phyloP scores from a whole-genome alignment of 2,329 filamentous ascomycete species.

The Saccharata proteae region DNA sequence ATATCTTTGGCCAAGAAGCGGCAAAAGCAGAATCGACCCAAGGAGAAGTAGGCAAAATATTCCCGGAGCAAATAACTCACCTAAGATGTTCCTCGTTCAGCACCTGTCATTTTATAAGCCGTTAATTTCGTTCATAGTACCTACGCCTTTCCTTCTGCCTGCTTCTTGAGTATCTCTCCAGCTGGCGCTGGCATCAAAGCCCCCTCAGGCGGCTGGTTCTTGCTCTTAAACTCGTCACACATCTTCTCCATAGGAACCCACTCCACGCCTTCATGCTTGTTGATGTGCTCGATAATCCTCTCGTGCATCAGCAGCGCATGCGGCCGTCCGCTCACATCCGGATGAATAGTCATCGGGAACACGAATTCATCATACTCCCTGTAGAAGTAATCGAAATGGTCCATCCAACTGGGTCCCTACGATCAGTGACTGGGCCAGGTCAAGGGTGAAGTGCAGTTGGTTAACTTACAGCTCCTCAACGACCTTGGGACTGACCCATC shows the following conservation, averaged over 20 bases:
- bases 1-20: no score
- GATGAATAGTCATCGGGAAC: constrained; percentile 67
- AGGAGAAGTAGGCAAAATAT: no score
- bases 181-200: constrained; percentile 48
- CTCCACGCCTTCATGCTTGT: constrained; percentile 49
- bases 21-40: no score
- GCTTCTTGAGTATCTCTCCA: constrained; percentile 41
- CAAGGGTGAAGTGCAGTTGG: constrained; percentile 53
- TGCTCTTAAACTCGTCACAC: constrained; percentile 59
- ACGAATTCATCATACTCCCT: constrained; percentile 65
- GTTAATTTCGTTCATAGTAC: no score
- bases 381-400: constrained; percentile 64
- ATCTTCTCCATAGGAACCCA: constrained; percentile 62
- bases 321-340: constrained; percentile 51
- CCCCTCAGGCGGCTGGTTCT: constrained; percentile 44
- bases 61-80: no score
- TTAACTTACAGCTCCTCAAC: constrained; percentile 55
- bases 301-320: constrained; percentile 66
- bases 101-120: no score
- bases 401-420: constrained; percentile 34
- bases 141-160: constrained; percentile 17
- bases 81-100: no score
- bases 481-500: constrained; percentile 44
- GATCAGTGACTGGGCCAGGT: not conserved
- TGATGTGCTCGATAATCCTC: constrained; percentile 58